These are phyloP conservation scores for Diaporthe helianthi DNA, from an alignment of 2,329 filamentous ascomycete species.

Conservation along the genomic window DNA sequence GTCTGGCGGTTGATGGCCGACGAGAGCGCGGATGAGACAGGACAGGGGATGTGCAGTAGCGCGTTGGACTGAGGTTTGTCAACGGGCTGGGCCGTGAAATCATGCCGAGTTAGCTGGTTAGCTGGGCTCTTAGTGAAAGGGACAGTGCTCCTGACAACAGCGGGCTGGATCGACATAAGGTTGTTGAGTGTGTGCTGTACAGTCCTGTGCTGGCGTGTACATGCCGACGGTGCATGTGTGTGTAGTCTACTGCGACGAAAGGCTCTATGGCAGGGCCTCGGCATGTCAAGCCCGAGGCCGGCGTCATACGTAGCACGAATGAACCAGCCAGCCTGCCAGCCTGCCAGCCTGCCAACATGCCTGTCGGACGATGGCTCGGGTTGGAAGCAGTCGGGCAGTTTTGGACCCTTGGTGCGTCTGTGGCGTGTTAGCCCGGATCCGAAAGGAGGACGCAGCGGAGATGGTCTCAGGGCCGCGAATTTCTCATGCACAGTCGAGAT, in stretches of 20 bases:
- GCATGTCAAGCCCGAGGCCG: background rate
- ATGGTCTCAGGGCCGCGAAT: background rate
- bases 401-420: conserved; percentile 28
- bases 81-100: conserved; percentile 21
- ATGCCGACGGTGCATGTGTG: background rate
- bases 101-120: background rate
- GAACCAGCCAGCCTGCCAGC: no score
- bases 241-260: background rate
- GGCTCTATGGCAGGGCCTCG: background rate
- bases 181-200: background rate
- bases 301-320: background rate
- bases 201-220: background rate
- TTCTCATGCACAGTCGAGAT: background rate
- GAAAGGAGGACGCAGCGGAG: background rate
- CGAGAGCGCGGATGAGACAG: background rate
- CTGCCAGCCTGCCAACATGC: no score
- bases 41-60: conserved; percentile 4
- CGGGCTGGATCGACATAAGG: background rate
- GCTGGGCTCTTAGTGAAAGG: background rate
- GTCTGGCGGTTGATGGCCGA: background rate
- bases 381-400: background rate
- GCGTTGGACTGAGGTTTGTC: background rate
- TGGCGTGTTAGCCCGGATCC: conserved; percentile 19
- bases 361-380: background rate
- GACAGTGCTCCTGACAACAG: background rate